Conservation (phyloP, 352 stramenopile genomes). For the Phytophthora sojae region DNA sequence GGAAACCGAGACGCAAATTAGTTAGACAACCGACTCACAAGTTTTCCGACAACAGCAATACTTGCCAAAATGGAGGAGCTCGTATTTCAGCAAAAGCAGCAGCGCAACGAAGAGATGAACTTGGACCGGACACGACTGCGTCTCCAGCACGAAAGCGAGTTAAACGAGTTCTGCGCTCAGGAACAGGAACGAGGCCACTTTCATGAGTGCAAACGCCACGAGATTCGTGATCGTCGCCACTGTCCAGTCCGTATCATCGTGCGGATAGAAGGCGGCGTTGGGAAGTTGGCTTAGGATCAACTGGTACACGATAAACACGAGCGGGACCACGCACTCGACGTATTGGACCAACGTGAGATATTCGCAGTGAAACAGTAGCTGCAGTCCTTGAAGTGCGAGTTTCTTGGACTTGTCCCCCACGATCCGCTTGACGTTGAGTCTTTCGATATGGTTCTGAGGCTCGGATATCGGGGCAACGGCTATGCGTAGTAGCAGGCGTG, state of each 20-base stretch:
- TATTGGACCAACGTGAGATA: conserved; percentile 38
- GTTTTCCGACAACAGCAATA: too few relatives aligned
- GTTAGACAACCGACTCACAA: not conserved
- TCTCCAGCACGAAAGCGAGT: conserved; percentile 50
- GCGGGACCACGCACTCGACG: conserved; percentile 36
- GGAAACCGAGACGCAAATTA: not conserved
- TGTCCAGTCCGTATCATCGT: not conserved
- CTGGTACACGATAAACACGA: conserved; percentile 35
- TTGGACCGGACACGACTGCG: conserved; percentile 23
- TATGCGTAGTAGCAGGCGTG: not conserved
- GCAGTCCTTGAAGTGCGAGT: conserved; percentile 13
- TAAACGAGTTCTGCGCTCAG: conserved; percentile 36
- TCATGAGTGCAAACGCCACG: conserved; percentile 32
- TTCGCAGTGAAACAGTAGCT: conserved; percentile 41
- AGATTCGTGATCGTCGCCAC: conserved; percentile 1
- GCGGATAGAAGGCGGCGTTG: conserved; percentile 33
- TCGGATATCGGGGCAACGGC: not conserved
- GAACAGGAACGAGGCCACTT: conserved; percentile 38
- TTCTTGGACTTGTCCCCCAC: conserved; percentile 2
- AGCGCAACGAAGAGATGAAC: not conserved
- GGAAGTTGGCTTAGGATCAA: conserved; percentile 36
- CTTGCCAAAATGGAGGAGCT: conserved; percentile 19
- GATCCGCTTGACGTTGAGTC: not conserved
- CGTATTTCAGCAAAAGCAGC: conserved; percentile 19
- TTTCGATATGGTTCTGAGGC: not conserved